These are phyloP conservation scores for Pleomassaria siparia DNA, from an alignment of 2,329 filamentous ascomycete genomes.

Conservation along the genomic window DNA sequence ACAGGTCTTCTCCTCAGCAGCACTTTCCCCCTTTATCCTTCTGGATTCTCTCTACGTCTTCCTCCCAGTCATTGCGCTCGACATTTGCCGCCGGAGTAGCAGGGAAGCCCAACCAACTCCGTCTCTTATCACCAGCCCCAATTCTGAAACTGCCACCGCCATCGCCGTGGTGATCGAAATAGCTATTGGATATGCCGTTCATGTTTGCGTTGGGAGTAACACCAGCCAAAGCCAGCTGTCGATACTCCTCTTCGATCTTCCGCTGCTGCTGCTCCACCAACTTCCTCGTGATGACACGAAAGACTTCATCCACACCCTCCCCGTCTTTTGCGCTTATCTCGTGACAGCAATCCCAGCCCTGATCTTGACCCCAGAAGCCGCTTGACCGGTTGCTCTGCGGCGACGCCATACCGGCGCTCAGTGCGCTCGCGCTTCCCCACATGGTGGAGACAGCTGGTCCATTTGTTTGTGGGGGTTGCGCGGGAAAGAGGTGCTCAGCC, in stretches of 20 bases:
- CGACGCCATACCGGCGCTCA: slow-evolving; percentile 42
- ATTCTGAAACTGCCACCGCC: slow-evolving; percentile 62
- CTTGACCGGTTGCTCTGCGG: slow-evolving; percentile 59
- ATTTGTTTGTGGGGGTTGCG: slow-evolving; percentile 57
- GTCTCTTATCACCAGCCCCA: slow-evolving; percentile 61
- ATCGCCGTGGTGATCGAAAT: slow-evolving; percentile 53
- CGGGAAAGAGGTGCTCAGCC: slow-evolving; percentile 82
- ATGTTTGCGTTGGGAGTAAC: slow-evolving; percentile 47
- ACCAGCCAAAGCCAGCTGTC: slow-evolving; percentile 46
- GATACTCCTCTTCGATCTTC: slow-evolving; percentile 53
- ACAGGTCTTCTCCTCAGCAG: slow-evolving; percentile 17
- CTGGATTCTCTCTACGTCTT: slow-evolving; percentile 31
- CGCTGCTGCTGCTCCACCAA: slow-evolving; percentile 70
- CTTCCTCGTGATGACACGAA: slow-evolving; percentile 85
- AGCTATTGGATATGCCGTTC: slow-evolving; percentile 40
- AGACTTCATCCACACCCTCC: slow-evolving; percentile 95
- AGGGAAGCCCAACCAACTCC: slow-evolving; percentile 67
- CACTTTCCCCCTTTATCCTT: slow-evolving; percentile 40
- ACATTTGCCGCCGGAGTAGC: slow-evolving; percentile 40
- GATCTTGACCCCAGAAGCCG: slow-evolving; percentile 87
- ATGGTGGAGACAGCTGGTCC: slow-evolving; percentile 20
- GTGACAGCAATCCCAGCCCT: slow-evolving; percentile 96
- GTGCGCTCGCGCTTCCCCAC: slow-evolving; percentile 22
- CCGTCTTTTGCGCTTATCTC: slow-evolving; percentile 94
- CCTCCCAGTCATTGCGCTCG: slow-evolving; percentile 36